Base-by-base conservation (phyloP, 75 land plant genomes). In the Pinus tabuliformis region DNA sequence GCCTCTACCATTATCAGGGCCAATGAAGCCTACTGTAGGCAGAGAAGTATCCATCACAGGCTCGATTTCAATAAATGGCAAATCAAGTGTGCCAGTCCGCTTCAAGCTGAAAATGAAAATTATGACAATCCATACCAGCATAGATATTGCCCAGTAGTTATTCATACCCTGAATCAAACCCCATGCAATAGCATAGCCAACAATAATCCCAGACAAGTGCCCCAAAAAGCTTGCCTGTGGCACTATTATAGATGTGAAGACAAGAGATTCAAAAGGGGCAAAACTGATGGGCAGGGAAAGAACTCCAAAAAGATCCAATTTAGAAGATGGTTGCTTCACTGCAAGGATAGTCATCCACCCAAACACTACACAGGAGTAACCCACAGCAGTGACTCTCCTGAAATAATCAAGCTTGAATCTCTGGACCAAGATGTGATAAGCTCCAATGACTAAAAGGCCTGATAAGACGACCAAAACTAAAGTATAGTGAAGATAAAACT, bases 281-380 rank as follows among this genome's bases (percentile, higher is more conserved):
- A 95, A 97, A 83, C 92, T 97, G 22, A 97, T 95, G 11, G 99
- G 99, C 59, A 97, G 81, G 0, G 98, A 92, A 45, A 97, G 91
- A 60, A 95, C 80, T 57, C 99, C 99, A 84, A 97, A 97, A 13
- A 97, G 87, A 57, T 93, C 85, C 88, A 97, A 79, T 79, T 92
- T 97, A 8, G 90, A 88, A 8, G 98, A 92, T 12, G 99, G 99
- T 74, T 95, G 98, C 89, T 91, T 95, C 72, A 87, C 91, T 17
- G 99, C 84, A 58, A 97, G 86, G 14, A 97, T 93, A 0, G 99
- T 97, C 99, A 97, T 97, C 99, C 98, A 97, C 37, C 99, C 99
- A 79, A 97, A 97, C 62, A 97, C 99, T 33, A 97, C 98, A 81
- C 98, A 95, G 22, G 99, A 97, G 62, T 97, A 97, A 13, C 99